Evolutionary conservation across 345 rosid genomes (phyloP).

Genomic region (Citropsis articulata): DNA sequence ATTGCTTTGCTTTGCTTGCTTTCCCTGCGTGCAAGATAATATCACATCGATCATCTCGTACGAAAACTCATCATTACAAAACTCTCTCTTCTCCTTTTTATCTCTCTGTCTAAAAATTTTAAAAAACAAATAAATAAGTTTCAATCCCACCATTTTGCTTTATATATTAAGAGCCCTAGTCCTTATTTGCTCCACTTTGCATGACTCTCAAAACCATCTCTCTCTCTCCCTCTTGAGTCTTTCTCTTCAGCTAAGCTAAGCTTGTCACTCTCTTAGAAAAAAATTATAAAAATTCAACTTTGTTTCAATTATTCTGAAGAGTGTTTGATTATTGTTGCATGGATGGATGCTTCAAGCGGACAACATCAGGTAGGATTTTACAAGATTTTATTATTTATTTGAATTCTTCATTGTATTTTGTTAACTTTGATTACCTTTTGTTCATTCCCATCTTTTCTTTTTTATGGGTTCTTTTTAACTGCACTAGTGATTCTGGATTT

Average conservation of each 20-base stretch:
- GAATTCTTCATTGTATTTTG: not conserved
- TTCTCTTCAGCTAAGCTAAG: not conserved
- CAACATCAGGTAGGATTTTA: slow-evolving; percentile 44
- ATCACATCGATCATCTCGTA: slow-evolving; percentile 27
- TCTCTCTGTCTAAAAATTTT: not conserved
- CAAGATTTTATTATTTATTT: not conserved
- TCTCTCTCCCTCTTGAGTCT: not conserved
- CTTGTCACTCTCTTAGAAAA: not conserved
- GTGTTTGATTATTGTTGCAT: slow-evolving; percentile 31
- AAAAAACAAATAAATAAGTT: too few species aligned
- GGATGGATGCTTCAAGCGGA: slow-evolving; percentile 65
- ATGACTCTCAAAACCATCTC: slow-evolving; percentile 1
- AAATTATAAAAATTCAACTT: not conserved
- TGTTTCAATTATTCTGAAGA: slow-evolving; percentile 13
- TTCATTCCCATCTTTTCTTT: not conserved
- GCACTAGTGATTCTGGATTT: not conserved
- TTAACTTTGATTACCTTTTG: not conserved
- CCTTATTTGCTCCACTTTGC: slow-evolving; percentile 31
- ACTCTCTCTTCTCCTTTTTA: not conserved
- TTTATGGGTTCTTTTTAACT: not conserved
- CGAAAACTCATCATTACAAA: slow-evolving; percentile 30
- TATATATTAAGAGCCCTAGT: slow-evolving; percentile 33
- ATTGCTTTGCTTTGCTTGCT: slow-evolving; percentile 1
- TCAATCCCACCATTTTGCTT: slow-evolving; percentile 23
- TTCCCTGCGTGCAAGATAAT: slow-evolving; percentile 38